These are phyloP conservation scores for Phytophthora colocasiae DNA, from an alignment of 352 stramenopile species.

Conservation along the genomic window DNA sequence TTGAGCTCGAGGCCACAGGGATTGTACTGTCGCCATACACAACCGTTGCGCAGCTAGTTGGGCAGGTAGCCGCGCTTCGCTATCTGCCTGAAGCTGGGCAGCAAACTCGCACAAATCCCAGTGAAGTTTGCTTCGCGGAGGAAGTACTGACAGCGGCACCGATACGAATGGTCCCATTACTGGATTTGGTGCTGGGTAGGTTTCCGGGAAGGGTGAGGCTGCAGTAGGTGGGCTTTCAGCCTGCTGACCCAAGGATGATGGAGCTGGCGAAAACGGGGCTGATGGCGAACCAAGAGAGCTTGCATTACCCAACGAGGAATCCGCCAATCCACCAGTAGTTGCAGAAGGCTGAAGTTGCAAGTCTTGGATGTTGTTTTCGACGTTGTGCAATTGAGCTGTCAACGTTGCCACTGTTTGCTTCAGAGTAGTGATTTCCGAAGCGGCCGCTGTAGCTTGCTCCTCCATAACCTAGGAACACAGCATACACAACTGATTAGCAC, in stretches of 20 bases:
- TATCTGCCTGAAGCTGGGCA: slow-evolving; percentile 79
- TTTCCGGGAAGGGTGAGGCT: slow-evolving; percentile 42
- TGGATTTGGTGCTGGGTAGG: slow-evolving; percentile 56
- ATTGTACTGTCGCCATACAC: slow-evolving; percentile 85
- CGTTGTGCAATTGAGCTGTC: slow-evolving; percentile 46
- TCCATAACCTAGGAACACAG: slow-evolving; percentile 42
- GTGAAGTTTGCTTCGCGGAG: slow-evolving; percentile 83
- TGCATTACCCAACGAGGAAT: slow-evolving; percentile 32
- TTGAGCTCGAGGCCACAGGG: slow-evolving; percentile 95
- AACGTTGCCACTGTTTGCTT: slow-evolving; percentile 58
- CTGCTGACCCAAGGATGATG: slow-evolving; percentile 39
- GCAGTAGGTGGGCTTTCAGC: slow-evolving; percentile 28
- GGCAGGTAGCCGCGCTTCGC: slow-evolving; percentile 65
- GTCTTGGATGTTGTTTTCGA: slow-evolving; percentile 54
- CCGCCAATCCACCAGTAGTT: slow-evolving; percentile 25
- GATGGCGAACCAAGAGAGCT: slow-evolving; percentile 40
- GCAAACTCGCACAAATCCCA: slow-evolving; percentile 91
- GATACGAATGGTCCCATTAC: slow-evolving; percentile 83
- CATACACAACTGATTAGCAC: not conserved
- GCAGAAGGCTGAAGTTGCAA: slow-evolving; percentile 41
- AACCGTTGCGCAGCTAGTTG: slow-evolving; percentile 81
- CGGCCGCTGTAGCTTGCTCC: slow-evolving; percentile 38
- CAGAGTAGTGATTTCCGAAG: slow-evolving; percentile 46
- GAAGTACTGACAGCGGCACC: slow-evolving; percentile 84
- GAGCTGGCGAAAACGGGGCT: slow-evolving; percentile 43